Percentiles rank a stretch among this genome's conserved stretches.
Conservation (phyloP, 352 stramenopile species). For the Globisporangium carolinianum region DNA sequence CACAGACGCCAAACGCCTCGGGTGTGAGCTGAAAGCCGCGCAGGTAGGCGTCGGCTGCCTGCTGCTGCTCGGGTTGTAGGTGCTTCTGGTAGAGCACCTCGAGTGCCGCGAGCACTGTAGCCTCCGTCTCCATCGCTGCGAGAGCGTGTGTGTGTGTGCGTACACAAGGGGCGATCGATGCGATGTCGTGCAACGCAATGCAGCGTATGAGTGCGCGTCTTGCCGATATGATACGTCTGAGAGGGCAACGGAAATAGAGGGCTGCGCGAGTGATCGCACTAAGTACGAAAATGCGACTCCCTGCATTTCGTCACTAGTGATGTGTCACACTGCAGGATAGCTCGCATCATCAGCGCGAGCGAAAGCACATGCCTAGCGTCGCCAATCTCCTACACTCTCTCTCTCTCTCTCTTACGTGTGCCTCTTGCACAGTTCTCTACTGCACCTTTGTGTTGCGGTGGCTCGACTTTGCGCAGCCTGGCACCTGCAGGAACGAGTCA, state of each 20-base stretch:
- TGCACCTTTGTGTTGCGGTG: conserved; percentile 68
- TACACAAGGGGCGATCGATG: too few species aligned
- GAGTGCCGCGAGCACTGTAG: conserved; percentile 39
- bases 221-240: too few species aligned
- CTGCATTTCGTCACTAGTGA: background rate
- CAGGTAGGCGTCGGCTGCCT: conserved; percentile 66
- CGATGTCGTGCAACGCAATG: too few species aligned
- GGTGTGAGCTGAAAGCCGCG: conserved; percentile 74
- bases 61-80: conserved; percentile 41
- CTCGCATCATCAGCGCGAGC: too few species aligned
- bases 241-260: too few species aligned
- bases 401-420: too few species aligned
- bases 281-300: background rate
- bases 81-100: conserved; percentile 57
- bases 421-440: background rate
- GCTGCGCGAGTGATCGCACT: too few species aligned
- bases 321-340: too few species aligned
- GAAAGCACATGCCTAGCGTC: too few species aligned
- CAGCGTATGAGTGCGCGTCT: too few species aligned
- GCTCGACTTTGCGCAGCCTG: conserved; percentile 74
- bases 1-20: conserved; percentile 68
- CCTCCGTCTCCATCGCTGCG: conserved; percentile 12
- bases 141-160: background rate
- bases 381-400: too few species aligned
- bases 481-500: conserved; percentile 89